Conservation (phyloP, 108 stramenopile genomes). For the Cylindrotheca fusiformis region DNA sequence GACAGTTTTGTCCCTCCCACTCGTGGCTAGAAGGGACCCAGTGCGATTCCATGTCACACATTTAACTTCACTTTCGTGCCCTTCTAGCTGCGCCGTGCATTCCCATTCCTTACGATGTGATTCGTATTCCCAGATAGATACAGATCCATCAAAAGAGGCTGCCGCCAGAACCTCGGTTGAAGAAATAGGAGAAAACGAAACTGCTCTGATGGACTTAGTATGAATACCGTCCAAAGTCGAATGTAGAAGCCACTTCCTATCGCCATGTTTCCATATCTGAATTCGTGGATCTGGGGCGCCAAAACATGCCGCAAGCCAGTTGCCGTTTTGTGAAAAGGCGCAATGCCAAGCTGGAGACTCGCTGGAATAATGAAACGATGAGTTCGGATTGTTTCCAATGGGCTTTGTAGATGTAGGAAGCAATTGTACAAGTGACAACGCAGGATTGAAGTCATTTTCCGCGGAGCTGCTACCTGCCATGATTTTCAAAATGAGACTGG, state of each 20-base stretch:
- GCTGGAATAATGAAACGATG: constrained; percentile 14
- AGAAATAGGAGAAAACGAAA: constrained; percentile 66
- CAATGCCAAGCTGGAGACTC: constrained; percentile 65
- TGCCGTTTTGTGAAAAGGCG: constrained; percentile 65
- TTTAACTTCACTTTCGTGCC: constrained; percentile 94
- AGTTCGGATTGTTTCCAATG: constrained; percentile 6
- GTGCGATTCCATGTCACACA: constrained; percentile 87
- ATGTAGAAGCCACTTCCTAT: constrained; percentile 37
- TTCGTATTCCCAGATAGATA: constrained; percentile 81
- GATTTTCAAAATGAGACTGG: too few relatives aligned
- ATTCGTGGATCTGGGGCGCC: constrained; percentile 72
- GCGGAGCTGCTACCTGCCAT: too few relatives aligned
- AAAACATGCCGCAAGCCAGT: constrained; percentile 63
- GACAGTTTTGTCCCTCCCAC: constrained; percentile 96
- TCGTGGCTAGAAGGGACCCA: constrained; percentile 89
- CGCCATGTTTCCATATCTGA: constrained; percentile 51
- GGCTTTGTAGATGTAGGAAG: constrained; percentile 18
- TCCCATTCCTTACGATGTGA: constrained; percentile 50
- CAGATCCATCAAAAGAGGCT: constrained; percentile 90
- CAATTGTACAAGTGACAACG: constrained; percentile 13
- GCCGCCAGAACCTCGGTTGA: constrained; percentile 61
- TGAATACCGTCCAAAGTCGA: constrained; percentile 46
- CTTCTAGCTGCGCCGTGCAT: constrained; percentile 84
- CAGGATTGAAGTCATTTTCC: too few relatives aligned
- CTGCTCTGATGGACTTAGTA: constrained; percentile 63